Percentiles rank a stretch among this genome's conserved stretches.
Evolutionary conservation across 371 early-diverging fungal species (phyloP).

Genomic region (Mucor lusitanicus): DNA sequence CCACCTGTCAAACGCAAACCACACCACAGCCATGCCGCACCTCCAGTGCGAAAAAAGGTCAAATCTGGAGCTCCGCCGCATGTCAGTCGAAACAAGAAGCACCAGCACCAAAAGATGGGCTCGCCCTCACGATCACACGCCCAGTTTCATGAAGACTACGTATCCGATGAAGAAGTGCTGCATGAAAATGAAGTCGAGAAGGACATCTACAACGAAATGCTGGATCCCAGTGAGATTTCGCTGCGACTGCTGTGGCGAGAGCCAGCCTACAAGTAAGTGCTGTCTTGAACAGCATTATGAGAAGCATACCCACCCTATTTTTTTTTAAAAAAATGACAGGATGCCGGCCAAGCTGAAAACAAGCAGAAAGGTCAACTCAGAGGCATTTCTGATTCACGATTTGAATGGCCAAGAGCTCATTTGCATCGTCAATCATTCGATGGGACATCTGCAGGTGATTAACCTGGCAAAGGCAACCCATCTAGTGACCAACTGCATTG

Average conservation of each 20-base stretch:
- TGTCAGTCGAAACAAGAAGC: not conserved
- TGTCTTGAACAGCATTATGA: too few relatives aligned
- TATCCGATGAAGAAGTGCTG: not conserved
- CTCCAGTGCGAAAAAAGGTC: not conserved
- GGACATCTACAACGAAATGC: slow-evolving; percentile 13
- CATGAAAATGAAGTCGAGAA: slow-evolving; percentile 9
- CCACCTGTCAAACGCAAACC: not conserved
- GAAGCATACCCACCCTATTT: not conserved
- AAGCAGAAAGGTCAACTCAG: slow-evolving; percentile 4
- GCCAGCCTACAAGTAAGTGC: slow-evolving; percentile 14
- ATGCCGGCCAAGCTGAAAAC: not conserved
- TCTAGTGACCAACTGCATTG: slow-evolving; percentile 19
- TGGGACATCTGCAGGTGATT: slow-evolving; percentile 4
- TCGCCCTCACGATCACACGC: not conserved
- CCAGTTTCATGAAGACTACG: slow-evolving; percentile 12
- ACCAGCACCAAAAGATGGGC: not conserved
- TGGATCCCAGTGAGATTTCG: slow-evolving; percentile 26
- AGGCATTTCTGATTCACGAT: slow-evolving; percentile 31
- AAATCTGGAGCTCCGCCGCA: not conserved
- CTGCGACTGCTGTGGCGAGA: slow-evolving; percentile 39
- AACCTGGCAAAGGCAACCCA: slow-evolving; percentile 8
- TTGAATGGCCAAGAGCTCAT: slow-evolving; percentile 31
- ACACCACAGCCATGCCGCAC: not conserved
- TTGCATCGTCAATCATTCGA: slow-evolving; percentile 37
- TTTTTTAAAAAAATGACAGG: not conserved